Percentiles rank a stretch among this genome's conserved stretches.
phyloP scores from a whole-genome alignment of 2,329 filamentous ascomycete species.

The Xylogone sp. region DNA sequence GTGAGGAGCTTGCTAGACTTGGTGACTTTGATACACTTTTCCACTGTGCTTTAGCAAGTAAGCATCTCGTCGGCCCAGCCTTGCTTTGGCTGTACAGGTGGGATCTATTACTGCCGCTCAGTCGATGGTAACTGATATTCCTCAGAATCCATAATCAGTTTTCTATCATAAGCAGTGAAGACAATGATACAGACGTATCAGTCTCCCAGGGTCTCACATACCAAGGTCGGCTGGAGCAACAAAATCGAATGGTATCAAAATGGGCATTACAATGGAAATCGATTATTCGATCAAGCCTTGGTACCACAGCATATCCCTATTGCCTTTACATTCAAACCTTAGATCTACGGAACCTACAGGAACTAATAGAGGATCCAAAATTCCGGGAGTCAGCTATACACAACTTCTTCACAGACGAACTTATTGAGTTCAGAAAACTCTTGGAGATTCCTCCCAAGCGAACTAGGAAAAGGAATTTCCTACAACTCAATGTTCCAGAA shows the following conservation, averaged over 20 bases:
- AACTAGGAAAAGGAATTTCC: slow-evolving; percentile 16
- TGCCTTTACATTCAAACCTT: slow-evolving; percentile 63
- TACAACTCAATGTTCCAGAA: slow-evolving; percentile 29
- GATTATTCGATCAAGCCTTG: slow-evolving; percentile 62
- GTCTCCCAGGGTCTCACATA: slow-evolving; percentile 11
- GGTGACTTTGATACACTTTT: slow-evolving; percentile 59
- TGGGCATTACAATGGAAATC: slow-evolving; percentile 66
- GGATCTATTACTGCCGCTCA: slow-evolving; percentile 8
- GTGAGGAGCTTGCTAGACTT: slow-evolving; percentile 51
- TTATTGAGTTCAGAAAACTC: slow-evolving; percentile 29
- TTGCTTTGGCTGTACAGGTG: slow-evolving; percentile 62
- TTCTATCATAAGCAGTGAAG: slow-evolving; percentile 38
- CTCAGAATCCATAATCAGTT: slow-evolving; percentile 44
- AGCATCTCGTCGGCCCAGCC: slow-evolving; percentile 53
- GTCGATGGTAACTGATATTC: slow-evolving; percentile 15
- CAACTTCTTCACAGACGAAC: slow-evolving; percentile 37
- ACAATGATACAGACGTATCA: slow-evolving; percentile 34
- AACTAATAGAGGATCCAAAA: slow-evolving; percentile 52
- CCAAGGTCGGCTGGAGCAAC: slow-evolving; percentile 11
- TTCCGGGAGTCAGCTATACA: slow-evolving; percentile 24
- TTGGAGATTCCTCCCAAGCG: slow-evolving; percentile 24
- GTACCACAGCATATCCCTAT: slow-evolving; percentile 63
- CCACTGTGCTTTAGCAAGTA: slow-evolving; percentile 52
- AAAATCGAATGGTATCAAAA: slow-evolving; percentile 31
- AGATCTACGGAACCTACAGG: slow-evolving; percentile 56